Evolutionary conservation across 2,329 filamentous ascomycete species (phyloP).

Genomic region (Clarireedia hainanense): DNA sequence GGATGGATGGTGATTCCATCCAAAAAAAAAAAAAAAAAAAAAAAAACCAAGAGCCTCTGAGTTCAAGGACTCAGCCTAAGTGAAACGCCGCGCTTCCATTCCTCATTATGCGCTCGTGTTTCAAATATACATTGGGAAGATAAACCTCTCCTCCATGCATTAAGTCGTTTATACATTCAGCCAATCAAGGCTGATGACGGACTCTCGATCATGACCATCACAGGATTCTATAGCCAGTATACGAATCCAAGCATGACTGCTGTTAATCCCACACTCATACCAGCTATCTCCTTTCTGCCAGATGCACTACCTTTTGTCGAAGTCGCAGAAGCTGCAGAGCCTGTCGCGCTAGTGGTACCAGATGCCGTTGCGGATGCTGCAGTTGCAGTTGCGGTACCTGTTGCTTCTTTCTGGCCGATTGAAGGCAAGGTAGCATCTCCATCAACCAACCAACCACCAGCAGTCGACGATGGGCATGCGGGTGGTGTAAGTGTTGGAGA

Average conservation of each 20-base stretch:
- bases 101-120: constrained; percentile 17
- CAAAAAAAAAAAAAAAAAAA: neutral
- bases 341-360: constrained; percentile 23
- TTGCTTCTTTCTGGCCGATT: constrained; percentile 39
- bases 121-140: neutral
- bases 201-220: neutral
- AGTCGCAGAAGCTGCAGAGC: constrained; percentile 29
- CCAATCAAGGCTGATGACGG: constrained; percentile 2
- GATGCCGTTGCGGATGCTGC: constrained; percentile 30
- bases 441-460: constrained; percentile 64
- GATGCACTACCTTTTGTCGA: constrained; percentile 34
- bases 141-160: neutral
- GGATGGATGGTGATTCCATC: neutral
- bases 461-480: constrained; percentile 62
- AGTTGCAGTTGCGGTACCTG: constrained; percentile 24
- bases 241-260: constrained; percentile 46
- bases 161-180: constrained; percentile 12
- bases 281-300: constrained; percentile 39
- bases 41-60: neutral
- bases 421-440: constrained; percentile 63
- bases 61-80: neutral
- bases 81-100: constrained; percentile 20
- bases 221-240: constrained; percentile 37
- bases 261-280: constrained; percentile 41
- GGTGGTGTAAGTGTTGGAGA: constrained; percentile 54